Evolutionary conservation across 1,139 yeast genomes (phyloP), one percentile per base, ranked within the genome.

Genomic region (Hemisphaericaspora subhashii): DNA sequence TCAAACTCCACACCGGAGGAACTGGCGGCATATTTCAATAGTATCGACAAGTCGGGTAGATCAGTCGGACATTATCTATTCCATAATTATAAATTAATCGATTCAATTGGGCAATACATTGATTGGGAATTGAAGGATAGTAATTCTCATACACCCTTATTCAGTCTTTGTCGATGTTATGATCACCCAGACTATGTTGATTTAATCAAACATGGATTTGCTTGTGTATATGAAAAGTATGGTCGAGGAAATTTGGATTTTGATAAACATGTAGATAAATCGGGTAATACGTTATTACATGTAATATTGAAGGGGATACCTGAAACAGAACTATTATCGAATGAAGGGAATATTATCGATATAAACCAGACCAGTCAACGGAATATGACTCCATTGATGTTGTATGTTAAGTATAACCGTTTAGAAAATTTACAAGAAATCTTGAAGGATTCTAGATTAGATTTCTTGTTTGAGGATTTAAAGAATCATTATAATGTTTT

Each of bases 221-320:
- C 57, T 1, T 66, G 75, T 23, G 78, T 76, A 1, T 61, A 62
- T 18, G 33, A 53, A 8, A 72, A 79, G 71, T 72, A 76, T 44
- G 48, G 48, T 1, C 33, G 51, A 2, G 42, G 38, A 4, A 44
- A 46, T 2, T 64, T 81, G 37, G 65, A 74, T 43, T 74, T 74
- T 44, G 66, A 63, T 33, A 79, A 77, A 17, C 98, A 92, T 55
- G 64, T 79, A 14, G 98, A 90, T 55, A 65, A 64, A 18, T 72
- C 77, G 41, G 94, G 94, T 0, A 88, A 89, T 52, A 79, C 92
- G 0, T 55, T 90, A 7, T 64, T 92, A 27, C 98, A 92, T 60
- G 75, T 86, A 4, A 65, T 87, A 7, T 57, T 79, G 22, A 64
- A 66, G 20, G 66, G 72, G 5, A 51, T 85, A 11, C 55, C 77